Conservation (phyloP, 208 protist species). For the Naegleria gruberi region DNA sequence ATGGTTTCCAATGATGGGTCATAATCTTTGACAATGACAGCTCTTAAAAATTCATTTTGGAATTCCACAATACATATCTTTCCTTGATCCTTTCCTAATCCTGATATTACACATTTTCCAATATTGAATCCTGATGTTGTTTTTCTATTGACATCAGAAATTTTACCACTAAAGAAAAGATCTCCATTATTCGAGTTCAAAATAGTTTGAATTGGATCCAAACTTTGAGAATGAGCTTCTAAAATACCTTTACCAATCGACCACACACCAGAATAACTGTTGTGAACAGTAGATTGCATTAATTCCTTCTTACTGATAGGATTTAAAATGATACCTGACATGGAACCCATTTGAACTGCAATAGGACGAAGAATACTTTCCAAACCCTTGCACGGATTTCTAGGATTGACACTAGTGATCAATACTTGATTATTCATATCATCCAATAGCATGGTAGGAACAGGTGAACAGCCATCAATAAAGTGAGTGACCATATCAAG, state of each 20-base stretch:
- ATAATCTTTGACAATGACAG: not conserved
- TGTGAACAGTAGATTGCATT: not conserved
- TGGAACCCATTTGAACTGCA: not conserved
- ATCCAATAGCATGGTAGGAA: not conserved
- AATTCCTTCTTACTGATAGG: not conserved
- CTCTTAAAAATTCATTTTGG: not conserved
- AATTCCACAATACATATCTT: not conserved
- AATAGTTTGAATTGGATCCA: not conserved
- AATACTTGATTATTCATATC: not conserved
- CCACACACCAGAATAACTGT: not conserved
- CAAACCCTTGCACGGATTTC: not conserved
- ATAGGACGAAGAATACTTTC: not conserved
- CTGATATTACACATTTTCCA: not conserved
- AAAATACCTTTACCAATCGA: not conserved
- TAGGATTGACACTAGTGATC: not conserved
- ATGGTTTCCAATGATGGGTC: not conserved
- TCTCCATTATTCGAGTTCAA: not conserved
- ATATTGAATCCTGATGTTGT: not conserved
- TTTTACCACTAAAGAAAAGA: not conserved
- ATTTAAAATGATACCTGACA: not conserved
- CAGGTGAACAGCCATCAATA: not conserved
- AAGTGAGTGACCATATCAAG: not conserved
- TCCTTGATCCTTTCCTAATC: not conserved
- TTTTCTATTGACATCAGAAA: not conserved
- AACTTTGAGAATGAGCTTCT: not conserved